Base-by-base conservation (phyloP, 208 protist species). In the Herpetomonas tarakana region DNA sequence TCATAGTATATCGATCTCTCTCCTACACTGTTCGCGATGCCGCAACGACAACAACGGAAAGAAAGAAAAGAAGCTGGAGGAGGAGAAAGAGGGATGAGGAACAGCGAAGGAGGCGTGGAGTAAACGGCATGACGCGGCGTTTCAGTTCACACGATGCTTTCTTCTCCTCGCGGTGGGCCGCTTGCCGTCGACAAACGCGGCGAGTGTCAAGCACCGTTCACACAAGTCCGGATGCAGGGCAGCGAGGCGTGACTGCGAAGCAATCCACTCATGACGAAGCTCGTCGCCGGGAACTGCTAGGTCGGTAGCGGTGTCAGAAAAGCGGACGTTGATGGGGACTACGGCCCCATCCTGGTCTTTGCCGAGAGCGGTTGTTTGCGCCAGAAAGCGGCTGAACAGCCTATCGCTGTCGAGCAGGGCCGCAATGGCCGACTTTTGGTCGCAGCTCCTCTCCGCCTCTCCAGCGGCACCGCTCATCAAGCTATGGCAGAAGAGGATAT, bases 401-500 rank as follows among this genome's bases (percentile, higher is more conserved):
- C 6, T 41, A 14, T 41, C 35, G 14, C 35, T 41, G 14, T 41
- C 14, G 9, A 28, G 25, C 12, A 58, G 53, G 11, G 16, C 7
- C 29, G 16, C 45, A 11, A 16, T 26, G 41, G 22, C 11, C 4
- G 46, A 7, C 12, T 57, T 7, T 11, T 45, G 38, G 38, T 55
- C 16, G 51, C 25, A 7, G 7, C 6, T 18, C 38, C 51, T 31
- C 12, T 28, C 12, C 27, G 19, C 21, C 45, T 57, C 61, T 59
- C 19, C 50, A 46, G 49, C 28, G 27, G 18, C 22, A 14, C 47
- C 9, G 47, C 47, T 52, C 22, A 71, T 57, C 1, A 71, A 46
- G 19, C 68, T 21, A 30, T 76, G 52, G 6, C 84, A 60, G 50
- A 83, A 69, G 7, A 82, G 30, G 28, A 95, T 68, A 52, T 88